Evolutionary conservation across 176 grass and related monocot genomes (phyloP).

Genomic region (Luzula sylvatica): DNA sequence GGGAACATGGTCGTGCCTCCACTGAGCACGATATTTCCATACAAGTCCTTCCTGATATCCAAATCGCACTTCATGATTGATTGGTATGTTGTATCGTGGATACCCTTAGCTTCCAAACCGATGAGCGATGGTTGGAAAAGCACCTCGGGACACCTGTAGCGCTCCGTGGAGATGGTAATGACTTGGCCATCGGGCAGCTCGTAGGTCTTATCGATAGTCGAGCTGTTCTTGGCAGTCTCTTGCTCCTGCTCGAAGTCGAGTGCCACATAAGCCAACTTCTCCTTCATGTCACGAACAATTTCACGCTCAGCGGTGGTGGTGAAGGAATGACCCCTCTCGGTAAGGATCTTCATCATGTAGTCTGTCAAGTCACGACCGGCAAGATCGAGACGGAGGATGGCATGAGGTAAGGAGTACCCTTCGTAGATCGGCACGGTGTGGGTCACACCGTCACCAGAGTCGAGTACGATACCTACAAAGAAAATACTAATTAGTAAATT

Average conservation of each 20-base stretch:
- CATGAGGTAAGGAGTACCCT: constrained; percentile 51
- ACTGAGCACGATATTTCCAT: constrained; percentile 48
- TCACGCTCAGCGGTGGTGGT: constrained; percentile 57
- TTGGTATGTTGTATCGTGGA: constrained; percentile 74
- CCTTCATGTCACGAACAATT: constrained; percentile 73
- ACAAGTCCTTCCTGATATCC: constrained; percentile 57
- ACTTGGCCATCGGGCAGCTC: constrained; percentile 69
- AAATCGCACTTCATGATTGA: constrained; percentile 86
- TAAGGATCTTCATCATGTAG: constrained; percentile 69
- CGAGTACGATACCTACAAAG: constrained; percentile 51
- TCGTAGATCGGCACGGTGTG: constrained; percentile 56
- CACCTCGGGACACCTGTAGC: constrained; percentile 68
- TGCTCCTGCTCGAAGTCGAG: constrained; percentile 63
- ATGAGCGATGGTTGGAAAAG: constrained; percentile 84
- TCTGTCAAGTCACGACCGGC: constrained; percentile 51
- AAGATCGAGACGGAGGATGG: constrained; percentile 62
- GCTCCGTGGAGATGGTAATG: constrained; percentile 55
- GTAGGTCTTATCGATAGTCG: constrained; percentile 62
- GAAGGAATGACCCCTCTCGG: constrained; percentile 57
- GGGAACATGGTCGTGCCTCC: constrained; percentile 51
- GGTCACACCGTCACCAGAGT: constrained; percentile 77
- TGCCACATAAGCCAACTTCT: constrained; percentile 58
- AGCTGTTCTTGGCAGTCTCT: constrained; percentile 64
- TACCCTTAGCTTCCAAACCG: constrained; percentile 60
- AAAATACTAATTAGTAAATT: too few species aligned